These are phyloP conservation scores for Beta corolliflora DNA, from an alignment of 179 eudicot genomes.

Conservation along the genomic window DNA sequence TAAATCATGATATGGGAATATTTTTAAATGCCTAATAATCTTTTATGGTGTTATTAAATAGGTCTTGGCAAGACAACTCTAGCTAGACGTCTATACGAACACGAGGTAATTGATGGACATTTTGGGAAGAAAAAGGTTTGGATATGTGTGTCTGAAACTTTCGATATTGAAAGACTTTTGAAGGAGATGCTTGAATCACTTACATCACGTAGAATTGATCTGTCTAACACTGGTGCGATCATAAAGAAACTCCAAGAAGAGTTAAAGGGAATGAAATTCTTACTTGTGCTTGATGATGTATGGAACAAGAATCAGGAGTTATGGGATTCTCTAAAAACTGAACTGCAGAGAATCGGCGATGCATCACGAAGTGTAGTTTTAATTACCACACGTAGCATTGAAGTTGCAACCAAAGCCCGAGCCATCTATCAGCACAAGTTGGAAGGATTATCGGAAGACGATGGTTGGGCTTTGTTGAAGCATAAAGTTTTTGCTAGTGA, in stretches of 20 bases:
- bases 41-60: too few species aligned
- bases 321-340: constrained; percentile 20
- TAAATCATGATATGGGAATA: background rate
- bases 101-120: background rate
- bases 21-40: too few species aligned
- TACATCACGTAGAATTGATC: background rate
- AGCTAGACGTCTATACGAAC: constrained; percentile 17
- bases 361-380: constrained; percentile 10
- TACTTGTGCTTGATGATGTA: constrained; percentile 41
- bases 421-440: background rate
- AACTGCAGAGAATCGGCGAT: constrained; percentile 4
- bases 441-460: background rate
- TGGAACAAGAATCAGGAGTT: constrained; percentile 11
- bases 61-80: constrained; percentile 37
- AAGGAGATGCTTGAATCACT: constrained; percentile 23
- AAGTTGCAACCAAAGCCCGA: constrained; percentile 3
- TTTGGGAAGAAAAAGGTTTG: constrained; percentile 13
- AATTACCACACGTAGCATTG: constrained; percentile 20
- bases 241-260: background rate
- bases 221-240: constrained; percentile 8
- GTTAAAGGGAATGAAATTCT: constrained; percentile 1
- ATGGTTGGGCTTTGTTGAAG: constrained; percentile 14
- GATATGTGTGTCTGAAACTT: constrained; percentile 24
- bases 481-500: background rate
- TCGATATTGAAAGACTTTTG: constrained; percentile 11